Base-by-base conservation (phyloP, 2,329 filamentous ascomycete genomes). In the Samsoniella hepiali region DNA sequence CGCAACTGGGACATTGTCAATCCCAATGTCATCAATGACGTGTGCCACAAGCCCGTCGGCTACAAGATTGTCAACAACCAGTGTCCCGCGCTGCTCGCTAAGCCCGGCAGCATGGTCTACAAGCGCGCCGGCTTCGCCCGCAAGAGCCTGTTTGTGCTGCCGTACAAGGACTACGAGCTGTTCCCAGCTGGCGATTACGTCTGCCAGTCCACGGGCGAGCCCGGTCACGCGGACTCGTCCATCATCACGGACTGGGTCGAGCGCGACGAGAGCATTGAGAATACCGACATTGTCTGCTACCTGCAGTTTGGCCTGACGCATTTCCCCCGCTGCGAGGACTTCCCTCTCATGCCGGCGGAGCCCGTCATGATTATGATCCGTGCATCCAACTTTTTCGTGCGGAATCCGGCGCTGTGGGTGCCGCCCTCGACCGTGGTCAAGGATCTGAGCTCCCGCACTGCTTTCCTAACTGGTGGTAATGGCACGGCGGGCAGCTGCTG, bases 301-400 rank as follows among this genome's bases (percentile, higher is more conserved):
- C 73, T 82, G 13, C 79, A 81, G 38, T 78, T 77, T 67, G 75
- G 84, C 29, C 80, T 88, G 55, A 88, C 84, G 42, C 85, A 88
- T 68, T 81, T 88, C 32, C 85, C 86, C 0, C 77, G 86, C 6
- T 79, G 84, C 31, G 87, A 89, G 69, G 87, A 89, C 69, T 89
- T 88, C 74, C 87, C 87, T 1, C 84, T 89, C 47, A 89, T 90
- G 87, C 87, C 87, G 0, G 82, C 81, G 68, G 87, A 89, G 73
- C 81, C 76, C 15, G 70, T 82, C 17, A 78, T 77, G 67, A 79
- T 84, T 1, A 72, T 74, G 53, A 69, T 84, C 44, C 78, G 81
- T 67, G 81, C 82, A 0, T 79, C 77, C 4, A 83, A 84, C 65
- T 84, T 84, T 67, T 84, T 83, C 65, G 75, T 77, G 4, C 76